phyloP scores from a whole-genome alignment of 2,329 filamentous ascomycete genomes.

The Nemania sp. region DNA sequence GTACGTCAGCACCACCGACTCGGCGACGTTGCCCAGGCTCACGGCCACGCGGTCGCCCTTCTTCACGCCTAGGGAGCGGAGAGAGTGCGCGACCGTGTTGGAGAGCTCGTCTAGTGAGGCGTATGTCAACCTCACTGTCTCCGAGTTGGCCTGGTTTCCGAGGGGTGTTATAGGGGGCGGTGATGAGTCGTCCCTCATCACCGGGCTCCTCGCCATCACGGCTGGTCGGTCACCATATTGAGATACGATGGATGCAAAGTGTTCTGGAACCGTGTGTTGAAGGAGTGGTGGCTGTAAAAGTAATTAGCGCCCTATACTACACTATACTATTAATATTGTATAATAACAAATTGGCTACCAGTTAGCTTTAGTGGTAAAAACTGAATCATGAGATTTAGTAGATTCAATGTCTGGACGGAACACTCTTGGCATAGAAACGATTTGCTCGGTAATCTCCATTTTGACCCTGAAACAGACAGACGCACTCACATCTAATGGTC shows the following conservation, averaged over 20 bases:
- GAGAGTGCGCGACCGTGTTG: slow-evolving; percentile 78
- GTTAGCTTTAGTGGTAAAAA: slow-evolving; percentile 2
- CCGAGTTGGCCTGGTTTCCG: slow-evolving; percentile 52
- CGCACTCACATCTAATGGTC: slow-evolving; percentile 50
- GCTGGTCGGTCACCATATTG: slow-evolving; percentile 73
- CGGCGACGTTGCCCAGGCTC: slow-evolving; percentile 84
- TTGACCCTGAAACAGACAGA: neutral
- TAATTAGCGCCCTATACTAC: slow-evolving; percentile 26
- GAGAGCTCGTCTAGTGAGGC: slow-evolving; percentile 78
- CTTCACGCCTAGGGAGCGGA: slow-evolving; percentile 76
- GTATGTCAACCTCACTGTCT: slow-evolving; percentile 80
- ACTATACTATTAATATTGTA: neutral
- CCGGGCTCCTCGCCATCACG: slow-evolving; percentile 64
- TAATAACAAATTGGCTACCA: neutral
- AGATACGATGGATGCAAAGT: slow-evolving; percentile 75
- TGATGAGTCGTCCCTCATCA: slow-evolving; percentile 38
- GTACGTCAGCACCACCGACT: slow-evolving; percentile 88
- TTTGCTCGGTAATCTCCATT: neutral
- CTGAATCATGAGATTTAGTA: neutral
- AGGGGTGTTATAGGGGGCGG: slow-evolving; percentile 34
- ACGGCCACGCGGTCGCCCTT: slow-evolving; percentile 90
- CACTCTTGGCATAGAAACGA: neutral
- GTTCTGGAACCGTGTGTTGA: slow-evolving; percentile 75
- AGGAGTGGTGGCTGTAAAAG: slow-evolving; percentile 72
- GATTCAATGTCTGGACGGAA: too few relatives aligned